Conservation (phyloP, 768 basidiomycete genomes). For the Cystofilobasidium bisporidii region DNA sequence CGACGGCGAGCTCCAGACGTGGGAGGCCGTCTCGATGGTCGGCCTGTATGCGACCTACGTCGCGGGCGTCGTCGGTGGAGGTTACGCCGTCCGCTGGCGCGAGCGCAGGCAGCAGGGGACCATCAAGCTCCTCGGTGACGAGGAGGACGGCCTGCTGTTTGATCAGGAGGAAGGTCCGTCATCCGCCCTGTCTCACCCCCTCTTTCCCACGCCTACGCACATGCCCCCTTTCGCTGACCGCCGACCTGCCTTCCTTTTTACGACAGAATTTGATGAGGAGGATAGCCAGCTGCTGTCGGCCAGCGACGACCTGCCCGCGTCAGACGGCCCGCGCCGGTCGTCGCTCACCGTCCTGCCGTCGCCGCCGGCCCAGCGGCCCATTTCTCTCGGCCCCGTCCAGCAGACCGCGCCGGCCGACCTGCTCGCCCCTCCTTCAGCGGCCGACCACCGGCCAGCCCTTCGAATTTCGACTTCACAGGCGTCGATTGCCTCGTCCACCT, state of each 20-base stretch:
- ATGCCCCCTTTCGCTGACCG: neutral
- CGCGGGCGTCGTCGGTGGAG: constrained; percentile 58
- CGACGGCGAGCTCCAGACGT: constrained; percentile 60
- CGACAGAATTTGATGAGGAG: neutral
- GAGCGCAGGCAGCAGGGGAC: constrained; percentile 48
- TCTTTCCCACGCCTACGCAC: too few species aligned
- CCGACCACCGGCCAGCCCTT: neutral
- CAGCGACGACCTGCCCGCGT: neutral
- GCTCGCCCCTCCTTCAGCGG: neutral
- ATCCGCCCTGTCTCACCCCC: neutral
- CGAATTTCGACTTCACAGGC: neutral
- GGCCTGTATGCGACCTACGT: constrained; percentile 70
- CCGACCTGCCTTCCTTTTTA: too few species aligned
- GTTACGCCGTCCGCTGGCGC: constrained; percentile 47
- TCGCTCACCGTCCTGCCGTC: neutral
- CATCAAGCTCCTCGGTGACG: constrained; percentile 47
- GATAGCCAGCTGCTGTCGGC: too few species aligned
- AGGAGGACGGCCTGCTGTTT: constrained; percentile 44
- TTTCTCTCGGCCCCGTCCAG: neutral
- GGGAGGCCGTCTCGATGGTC: constrained; percentile 67
- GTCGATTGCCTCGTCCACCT: too few species aligned
- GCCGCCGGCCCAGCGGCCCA: neutral
- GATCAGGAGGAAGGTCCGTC: constrained; percentile 4
- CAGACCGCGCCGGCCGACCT: neutral
- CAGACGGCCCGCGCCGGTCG: neutral